Evolutionary conservation across 1,284 basidiomycete genomes (phyloP), one percentile per base, ranked within the genome.

Genomic region (Ganoderma boninense): DNA sequence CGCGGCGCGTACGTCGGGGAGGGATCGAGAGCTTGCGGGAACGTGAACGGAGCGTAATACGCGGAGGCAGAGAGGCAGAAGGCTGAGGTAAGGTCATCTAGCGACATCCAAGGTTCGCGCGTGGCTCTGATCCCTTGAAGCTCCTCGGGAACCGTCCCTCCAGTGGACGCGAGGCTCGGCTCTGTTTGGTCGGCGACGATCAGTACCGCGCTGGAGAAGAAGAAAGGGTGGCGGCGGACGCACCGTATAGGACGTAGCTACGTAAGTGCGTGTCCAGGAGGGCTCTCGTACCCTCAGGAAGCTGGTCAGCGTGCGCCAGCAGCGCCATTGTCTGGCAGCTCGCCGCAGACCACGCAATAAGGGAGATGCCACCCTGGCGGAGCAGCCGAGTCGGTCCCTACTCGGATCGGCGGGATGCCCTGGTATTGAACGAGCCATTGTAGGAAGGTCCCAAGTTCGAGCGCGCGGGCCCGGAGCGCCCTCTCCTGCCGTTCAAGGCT

Each of bases 341-440:
- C 42, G 71, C 75, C 64, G 72, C 75, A 49, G 79, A 81, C 79
- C 79, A 81, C 4, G 75, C 73, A 0, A 80, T 49, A 13, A 81
- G 63, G 14, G 75, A 75, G 13, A 81, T 67, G 0, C 78, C 79
- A 18, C 79, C 79, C 5, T 61, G 65, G 23, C 29, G 64, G 14
- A n/a, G 42, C 56, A 23, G 10, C 4, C 20, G 40, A 18, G 57
- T 18, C 46, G 46, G 11, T 60, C 68, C 6, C 67, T 62, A 29
- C 32, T 4, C 62, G 61, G 20, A 75, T 65, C 13, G 73, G 74
- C 4, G 79, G 76, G 14, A 79, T 73, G n/a, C 62, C 63, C 61
- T 76, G 66, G 18, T 66, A 71, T 20, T 72, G 61, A 56, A 81
- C 75, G 56, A 79, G 67, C 71, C 75, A 77, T 13, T 71, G 72